Conservation (phyloP, 495 filamentous ascomycete species). For the Tuber indicum region DNA sequence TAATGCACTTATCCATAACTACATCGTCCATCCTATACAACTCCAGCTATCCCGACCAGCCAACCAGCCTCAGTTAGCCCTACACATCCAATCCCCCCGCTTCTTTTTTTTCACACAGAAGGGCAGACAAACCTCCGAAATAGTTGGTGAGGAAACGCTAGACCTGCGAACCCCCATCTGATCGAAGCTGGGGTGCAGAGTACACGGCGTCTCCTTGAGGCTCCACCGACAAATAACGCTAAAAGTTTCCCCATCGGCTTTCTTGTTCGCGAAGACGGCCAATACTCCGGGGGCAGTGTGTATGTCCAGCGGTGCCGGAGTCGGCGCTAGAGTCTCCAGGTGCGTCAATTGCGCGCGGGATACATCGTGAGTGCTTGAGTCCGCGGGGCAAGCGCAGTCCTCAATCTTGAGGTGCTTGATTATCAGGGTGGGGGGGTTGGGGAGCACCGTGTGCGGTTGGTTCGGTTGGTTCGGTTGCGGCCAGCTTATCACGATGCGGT, state of each 20-base stretch:
- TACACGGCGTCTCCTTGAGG: slow-evolving; percentile 29
- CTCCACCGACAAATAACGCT: slow-evolving; percentile 39
- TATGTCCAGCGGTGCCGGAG: slow-evolving; percentile 15
- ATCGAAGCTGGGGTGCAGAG: slow-evolving; percentile 39
- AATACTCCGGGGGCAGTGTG: slow-evolving; percentile 25
- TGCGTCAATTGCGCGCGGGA: slow-evolving; percentile 35
- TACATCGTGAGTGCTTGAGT: slow-evolving; percentile 28
- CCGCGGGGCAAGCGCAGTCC: slow-evolving; percentile 30
- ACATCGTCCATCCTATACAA: slow-evolving; percentile 37
- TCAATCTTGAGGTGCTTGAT: slow-evolving; percentile 38
- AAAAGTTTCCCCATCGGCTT: slow-evolving; percentile 23
- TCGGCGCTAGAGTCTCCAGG: slow-evolving; percentile 38
- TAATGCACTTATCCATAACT: slow-evolving; percentile 36
- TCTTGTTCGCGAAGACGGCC: slow-evolving; percentile 35
- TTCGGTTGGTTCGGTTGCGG: slow-evolving; percentile 26
- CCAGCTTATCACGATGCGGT: slow-evolving; percentile 40
- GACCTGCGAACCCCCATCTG: slow-evolving; percentile 35
- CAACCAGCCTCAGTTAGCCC: slow-evolving; percentile 6
- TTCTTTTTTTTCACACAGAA: slow-evolving; percentile 6
- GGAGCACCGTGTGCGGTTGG: slow-evolving; percentile 27
- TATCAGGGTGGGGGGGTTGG: slow-evolving; percentile 23
- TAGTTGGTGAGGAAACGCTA: slow-evolving; percentile 34
- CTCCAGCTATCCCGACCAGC: slow-evolving; percentile 21
- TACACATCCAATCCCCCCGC: neutral
- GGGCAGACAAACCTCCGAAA: slow-evolving; percentile 18